Base-by-base conservation (phyloP, 2,329 filamentous ascomycete species). In the Colletotrichum sp. region DNA sequence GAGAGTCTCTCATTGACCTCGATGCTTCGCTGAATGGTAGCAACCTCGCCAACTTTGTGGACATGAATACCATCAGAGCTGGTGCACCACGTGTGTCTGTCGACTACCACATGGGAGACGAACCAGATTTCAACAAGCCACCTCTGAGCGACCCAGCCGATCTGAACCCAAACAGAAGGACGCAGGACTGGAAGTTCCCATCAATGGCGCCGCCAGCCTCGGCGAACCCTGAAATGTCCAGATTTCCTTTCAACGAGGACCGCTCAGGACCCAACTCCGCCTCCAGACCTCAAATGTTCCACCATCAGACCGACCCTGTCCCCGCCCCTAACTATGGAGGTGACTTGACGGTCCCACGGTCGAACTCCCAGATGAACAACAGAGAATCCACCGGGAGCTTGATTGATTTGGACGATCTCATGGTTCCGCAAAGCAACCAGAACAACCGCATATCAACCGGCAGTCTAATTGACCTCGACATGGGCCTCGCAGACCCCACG, bases 1-100 rank as follows among this genome's bases (percentile, higher is more conserved):
- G 90, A 71, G 91, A 93, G 80, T 92, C 92, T 1, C 86, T 93
- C 21, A 94, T 93, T 72, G 92, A 93, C 78, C 87, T 93, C 9
- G 92, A 93, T 77, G 90, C 88, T 3, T 92, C 91, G 21, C 84
- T 93, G 8, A 86, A 88, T 58, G 90, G 90, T 3, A 88, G 85
- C 48, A 89, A 90, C 5, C 84, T 92, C 2, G 90, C 91, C 1
- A 88, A 86, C 69, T 93, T 92, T 77, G 88, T 89, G 48, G 91
- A 93, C 78, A 87, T 93, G 87, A 89, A 90, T 70, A 93, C 92
- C 6, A 90, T 93, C 77, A 88, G 85, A 76, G 86, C 88, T n/a
- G 86, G 83, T 8, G 86, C 87, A 21, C 85, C 87, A 10, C 85
- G 87, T 36, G 82, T 83, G 28, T 88, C 89, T 1, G 85, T 87